A percentile compares a stretch with the other conserved stretches of the same genome.
phyloP scores from a whole-genome alignment of 78 protist species.

The Cavenderia fasciculata region DNA sequence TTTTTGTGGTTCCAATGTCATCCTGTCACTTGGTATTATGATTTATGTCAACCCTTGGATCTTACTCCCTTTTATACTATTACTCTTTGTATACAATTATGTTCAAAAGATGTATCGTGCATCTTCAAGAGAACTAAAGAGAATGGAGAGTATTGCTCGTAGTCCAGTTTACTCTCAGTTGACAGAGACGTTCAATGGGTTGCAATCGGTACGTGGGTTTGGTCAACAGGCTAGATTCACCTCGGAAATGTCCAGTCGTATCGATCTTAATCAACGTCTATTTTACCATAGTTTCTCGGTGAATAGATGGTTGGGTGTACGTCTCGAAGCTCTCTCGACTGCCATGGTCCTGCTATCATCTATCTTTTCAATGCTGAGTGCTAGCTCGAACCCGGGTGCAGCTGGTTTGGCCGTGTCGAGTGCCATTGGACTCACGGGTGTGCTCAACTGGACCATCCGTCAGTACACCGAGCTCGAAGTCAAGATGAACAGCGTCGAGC shows the following conservation, averaged over 20 bases:
- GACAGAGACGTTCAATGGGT: conserved; percentile 89
- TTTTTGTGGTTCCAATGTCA: conserved; percentile 27
- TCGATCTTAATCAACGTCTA: conserved; percentile 57
- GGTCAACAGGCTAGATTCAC: conserved; percentile 18
- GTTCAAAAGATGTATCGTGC: conserved; percentile 83
- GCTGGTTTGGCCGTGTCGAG: conserved; percentile 80
- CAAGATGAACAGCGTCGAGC: conserved; percentile 80
- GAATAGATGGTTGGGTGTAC: conserved; percentile 86
- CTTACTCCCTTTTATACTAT: conserved; percentile 12
- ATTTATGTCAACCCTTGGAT: conserved; percentile 15
- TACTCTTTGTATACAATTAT: conserved; percentile 34
- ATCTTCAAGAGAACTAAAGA: conserved; percentile 85
- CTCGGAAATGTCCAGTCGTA: not conserved
- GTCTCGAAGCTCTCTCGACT: conserved; percentile 80
- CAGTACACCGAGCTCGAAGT: conserved; percentile 82
- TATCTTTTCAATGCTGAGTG: conserved; percentile 36
- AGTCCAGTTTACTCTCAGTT: conserved; percentile 90
- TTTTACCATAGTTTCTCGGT: conserved; percentile 35
- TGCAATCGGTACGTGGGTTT: conserved; percentile 93
- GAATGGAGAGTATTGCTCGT: conserved; percentile 88
- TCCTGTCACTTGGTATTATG: conserved; percentile 26
- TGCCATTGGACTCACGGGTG: conserved; percentile 53
- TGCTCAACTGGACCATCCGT: conserved; percentile 42
- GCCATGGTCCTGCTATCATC: conserved; percentile 47
- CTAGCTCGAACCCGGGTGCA: conserved; percentile 28